Percentiles rank a stretch among this genome's conserved stretches.
These are phyloP conservation scores for Boletus insuetus DNA, from an alignment of 768 basidiomycete species.

Conservation along the genomic window DNA sequence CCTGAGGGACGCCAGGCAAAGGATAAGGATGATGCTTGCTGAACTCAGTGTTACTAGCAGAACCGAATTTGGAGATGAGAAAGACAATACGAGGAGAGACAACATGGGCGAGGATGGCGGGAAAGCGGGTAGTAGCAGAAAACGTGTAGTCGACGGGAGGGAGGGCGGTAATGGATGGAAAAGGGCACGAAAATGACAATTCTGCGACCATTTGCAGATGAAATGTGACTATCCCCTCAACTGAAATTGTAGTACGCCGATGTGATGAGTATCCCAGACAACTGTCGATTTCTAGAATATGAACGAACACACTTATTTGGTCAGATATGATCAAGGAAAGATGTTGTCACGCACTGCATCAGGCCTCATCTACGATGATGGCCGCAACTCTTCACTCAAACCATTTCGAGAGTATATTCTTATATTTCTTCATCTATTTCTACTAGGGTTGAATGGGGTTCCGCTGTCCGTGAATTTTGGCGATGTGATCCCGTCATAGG, in stretches of 20 bases:
- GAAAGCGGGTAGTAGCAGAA: conserved; percentile 3
- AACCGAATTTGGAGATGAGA: neutral
- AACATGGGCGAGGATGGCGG: neutral
- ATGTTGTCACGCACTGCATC: neutral
- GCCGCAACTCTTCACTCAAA: neutral
- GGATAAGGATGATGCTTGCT: conserved; percentile 4
- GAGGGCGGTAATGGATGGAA: conserved; percentile 14
- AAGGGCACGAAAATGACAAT: conserved; percentile 18
- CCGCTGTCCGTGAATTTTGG: conserved; percentile 1
- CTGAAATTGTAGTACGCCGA: neutral
- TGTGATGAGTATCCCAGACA: neutral
- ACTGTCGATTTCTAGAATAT: conserved; percentile 1
- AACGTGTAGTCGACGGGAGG: conserved; percentile 12
- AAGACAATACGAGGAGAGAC: neutral
- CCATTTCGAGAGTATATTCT: too few species aligned
- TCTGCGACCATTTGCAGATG: neutral
- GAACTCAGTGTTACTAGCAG: neutral
- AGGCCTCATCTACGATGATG: neutral
- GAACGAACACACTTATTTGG: neutral
- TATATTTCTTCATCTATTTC: neutral
- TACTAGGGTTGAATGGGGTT: neutral
- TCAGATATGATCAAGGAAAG: neutral
- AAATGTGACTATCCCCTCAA: neutral
- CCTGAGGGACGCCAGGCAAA: conserved; percentile 34
- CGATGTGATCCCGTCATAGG: conserved; percentile 1